Conservation (phyloP, 257 asterid species). For the Solanum habrochaites region DNA sequence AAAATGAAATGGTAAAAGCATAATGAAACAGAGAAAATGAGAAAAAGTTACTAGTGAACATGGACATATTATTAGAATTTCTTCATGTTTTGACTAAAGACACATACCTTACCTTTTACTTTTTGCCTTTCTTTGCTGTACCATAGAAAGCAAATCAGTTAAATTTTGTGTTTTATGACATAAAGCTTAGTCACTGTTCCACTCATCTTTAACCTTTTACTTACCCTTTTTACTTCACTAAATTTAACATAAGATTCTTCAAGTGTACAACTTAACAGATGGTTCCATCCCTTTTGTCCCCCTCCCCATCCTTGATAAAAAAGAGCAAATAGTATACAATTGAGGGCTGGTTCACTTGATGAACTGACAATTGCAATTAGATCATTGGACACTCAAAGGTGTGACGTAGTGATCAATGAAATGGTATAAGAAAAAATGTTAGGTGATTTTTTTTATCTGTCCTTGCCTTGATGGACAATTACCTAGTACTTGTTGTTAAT, state of each 20-base stretch:
- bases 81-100: neutral
- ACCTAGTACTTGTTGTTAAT: neutral
- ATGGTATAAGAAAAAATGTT: too few relatives aligned
- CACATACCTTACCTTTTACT: neutral
- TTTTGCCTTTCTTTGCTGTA: neutral
- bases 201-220: neutral
- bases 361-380: neutral
- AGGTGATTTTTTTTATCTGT: too few relatives aligned
- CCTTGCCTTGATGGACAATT: neutral
- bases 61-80: neutral
- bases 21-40: neutral
- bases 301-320: neutral
- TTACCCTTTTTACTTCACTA: neutral
- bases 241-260: neutral
- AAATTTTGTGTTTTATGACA: neutral
- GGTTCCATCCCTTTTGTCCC: neutral
- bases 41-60: neutral
- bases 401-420: neutral
- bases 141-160: neutral
- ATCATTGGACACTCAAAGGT: neutral
- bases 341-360: neutral
- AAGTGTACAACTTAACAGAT: neutral
- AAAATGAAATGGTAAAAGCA: neutral
- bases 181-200: neutral
- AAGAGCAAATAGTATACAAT: neutral